Evolutionary conservation across 2,329 filamentous ascomycete species (phyloP).

Genomic region (Calcarisporium arbuscula): DNA sequence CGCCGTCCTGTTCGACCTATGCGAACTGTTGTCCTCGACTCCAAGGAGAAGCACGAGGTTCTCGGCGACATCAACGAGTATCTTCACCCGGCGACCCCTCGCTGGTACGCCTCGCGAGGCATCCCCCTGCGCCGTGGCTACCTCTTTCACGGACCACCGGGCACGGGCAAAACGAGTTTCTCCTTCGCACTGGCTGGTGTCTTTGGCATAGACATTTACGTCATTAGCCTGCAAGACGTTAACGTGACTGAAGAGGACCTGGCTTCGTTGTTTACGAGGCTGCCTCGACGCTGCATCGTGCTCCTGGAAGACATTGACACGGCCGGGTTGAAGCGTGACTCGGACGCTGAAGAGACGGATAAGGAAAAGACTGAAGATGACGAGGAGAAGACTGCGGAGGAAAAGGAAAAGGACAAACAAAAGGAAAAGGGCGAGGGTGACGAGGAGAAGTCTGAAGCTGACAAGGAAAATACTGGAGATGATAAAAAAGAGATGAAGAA

Average conservation of each 20-base stretch:
- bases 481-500: conserved; percentile 8
- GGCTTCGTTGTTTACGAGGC: conserved; percentile 48
- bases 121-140: conserved; percentile 74
- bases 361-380: conserved; percentile 10
- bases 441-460: conserved; percentile 11
- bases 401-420: conserved; percentile 12
- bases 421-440: conserved; percentile 9
- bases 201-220: conserved; percentile 61
- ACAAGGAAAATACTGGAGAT: conserved; percentile 11
- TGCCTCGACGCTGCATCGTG: conserved; percentile 59
- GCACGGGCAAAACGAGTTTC: conserved; percentile 66
- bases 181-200: conserved; percentile 60
- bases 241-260: conserved; percentile 58
- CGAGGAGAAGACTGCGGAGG: conserved; percentile 8
- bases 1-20: conserved; percentile 64
- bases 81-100: conserved; percentile 60
- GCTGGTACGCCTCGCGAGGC: conserved; percentile 69
- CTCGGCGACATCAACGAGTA: conserved; percentile 73
- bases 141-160: conserved; percentile 69
- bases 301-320: conserved; percentile 65
- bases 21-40: conserved; percentile 68
- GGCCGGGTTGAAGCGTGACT: conserved; percentile 47
- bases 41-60: conserved; percentile 57
- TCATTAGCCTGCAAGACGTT: conserved; percentile 50
- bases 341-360: conserved; percentile 22